Percentiles rank a stretch among this genome's conserved stretches.
phyloP scores from a whole-genome alignment of 306 rosid species.

The Potentilla sterilis region DNA sequence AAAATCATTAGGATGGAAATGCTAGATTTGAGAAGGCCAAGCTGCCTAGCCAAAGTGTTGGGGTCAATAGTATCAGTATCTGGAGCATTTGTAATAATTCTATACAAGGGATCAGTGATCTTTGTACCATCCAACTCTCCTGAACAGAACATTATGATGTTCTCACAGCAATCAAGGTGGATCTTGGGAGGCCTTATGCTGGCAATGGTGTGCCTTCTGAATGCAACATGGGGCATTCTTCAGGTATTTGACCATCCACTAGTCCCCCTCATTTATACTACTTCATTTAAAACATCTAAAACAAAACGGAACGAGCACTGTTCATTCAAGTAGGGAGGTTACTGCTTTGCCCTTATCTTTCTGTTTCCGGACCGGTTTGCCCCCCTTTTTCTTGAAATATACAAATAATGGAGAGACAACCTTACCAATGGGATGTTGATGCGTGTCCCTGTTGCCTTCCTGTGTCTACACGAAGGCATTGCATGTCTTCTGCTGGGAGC shows the following conservation, averaged over 20 bases:
- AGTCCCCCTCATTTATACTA: background rate
- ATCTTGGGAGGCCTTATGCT: conserved; percentile 27
- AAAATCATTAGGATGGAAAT: conserved; percentile 6
- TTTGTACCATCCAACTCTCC: conserved; percentile 7
- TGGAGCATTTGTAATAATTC: conserved; percentile 15
- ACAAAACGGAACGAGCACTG: too few species aligned
- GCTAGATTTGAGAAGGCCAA: background rate
- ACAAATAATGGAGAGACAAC: too few species aligned
- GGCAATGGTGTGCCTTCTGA: conserved; percentile 18
- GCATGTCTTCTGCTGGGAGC: too few species aligned
- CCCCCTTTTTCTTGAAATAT: too few species aligned
- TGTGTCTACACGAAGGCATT: too few species aligned
- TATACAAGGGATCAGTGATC: conserved; percentile 19
- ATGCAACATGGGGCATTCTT: conserved; percentile 28
- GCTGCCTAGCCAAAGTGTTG: conserved; percentile 14
- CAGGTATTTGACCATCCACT: conserved; percentile 22
- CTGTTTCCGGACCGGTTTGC: too few species aligned
- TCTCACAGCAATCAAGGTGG: conserved; percentile 14
- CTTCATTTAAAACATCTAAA: background rate
- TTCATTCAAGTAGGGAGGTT: too few species aligned
- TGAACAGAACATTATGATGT: conserved; percentile 2
- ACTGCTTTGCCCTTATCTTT: too few species aligned
- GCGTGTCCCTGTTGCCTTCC: too few species aligned
- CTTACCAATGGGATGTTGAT: too few species aligned
- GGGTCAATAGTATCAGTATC: conserved; percentile 15